Percentiles rank a stretch among this genome's conserved stretches.
Conservation (phyloP, 768 basidiomycete genomes). For the Lactifluus volemus region DNA sequence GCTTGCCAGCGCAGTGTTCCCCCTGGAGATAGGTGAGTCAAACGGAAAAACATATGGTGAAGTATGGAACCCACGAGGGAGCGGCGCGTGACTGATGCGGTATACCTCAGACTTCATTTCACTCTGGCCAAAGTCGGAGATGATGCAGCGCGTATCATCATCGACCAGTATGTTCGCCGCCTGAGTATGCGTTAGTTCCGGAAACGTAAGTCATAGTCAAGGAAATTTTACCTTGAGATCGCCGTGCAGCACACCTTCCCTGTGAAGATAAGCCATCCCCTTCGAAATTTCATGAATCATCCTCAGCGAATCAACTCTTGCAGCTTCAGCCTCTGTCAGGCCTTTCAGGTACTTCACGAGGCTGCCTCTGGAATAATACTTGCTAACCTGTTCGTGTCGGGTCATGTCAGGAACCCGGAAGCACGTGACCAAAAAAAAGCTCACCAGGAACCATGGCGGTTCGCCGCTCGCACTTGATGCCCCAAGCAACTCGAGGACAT, state of each 20-base stretch:
- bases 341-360: constrained; percentile 49
- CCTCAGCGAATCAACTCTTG: constrained; percentile 41
- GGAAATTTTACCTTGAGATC: constrained; percentile 57
- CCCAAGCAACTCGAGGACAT: constrained; percentile 67
- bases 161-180: constrained; percentile 72
- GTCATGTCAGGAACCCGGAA: constrained; percentile 1
- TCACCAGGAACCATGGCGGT: constrained; percentile 61
- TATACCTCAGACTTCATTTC: constrained; percentile 69
- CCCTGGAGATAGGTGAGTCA: constrained; percentile 27
- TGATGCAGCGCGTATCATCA: constrained; percentile 54
- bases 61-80: constrained; percentile 23
- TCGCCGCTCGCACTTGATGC: constrained; percentile 65
- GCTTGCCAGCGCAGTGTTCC: constrained; percentile 59
- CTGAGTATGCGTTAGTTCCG: constrained; percentile 25
- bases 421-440: background rate
- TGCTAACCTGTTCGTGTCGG: constrained; percentile 39
- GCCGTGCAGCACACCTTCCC: constrained; percentile 60
- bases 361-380: constrained; percentile 59
- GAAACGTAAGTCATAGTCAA: background rate
- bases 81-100: constrained; percentile 42
- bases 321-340: constrained; percentile 19
- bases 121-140: constrained; percentile 79
- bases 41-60: constrained; percentile 8
- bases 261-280: constrained; percentile 78
- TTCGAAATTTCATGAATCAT: constrained; percentile 68